Evolutionary conservation across 139 green algal species (phyloP).

Genomic region (Mesotaenium endlicherianum): DNA sequence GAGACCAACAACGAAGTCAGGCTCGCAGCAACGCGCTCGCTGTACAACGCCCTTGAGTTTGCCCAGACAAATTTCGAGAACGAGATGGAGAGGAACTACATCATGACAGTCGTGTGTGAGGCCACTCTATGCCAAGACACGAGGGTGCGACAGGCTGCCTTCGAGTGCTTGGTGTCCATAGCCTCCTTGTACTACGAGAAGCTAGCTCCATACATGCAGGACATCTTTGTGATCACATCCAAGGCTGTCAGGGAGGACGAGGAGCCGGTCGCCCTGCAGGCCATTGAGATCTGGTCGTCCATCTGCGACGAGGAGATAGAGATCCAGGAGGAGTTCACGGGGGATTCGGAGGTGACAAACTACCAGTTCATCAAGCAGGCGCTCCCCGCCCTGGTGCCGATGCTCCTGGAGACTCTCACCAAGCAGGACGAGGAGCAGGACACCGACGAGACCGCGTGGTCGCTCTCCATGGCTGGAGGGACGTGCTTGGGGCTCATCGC

Average conservation of each 20-base stretch:
- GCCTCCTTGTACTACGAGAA: conserved; percentile 87
- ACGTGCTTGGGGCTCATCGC: conserved; percentile 85
- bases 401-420: conserved; percentile 90
- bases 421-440: conserved; percentile 95
- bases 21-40: conserved; percentile 81
- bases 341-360: conserved; percentile 56
- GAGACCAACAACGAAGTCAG: conserved; percentile 77
- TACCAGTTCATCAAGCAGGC: conserved; percentile 86
- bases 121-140: conserved; percentile 68
- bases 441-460: conserved; percentile 86
- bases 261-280: conserved; percentile 88
- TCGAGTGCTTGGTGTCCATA: conserved; percentile 91
- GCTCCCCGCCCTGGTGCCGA: conserved; percentile 76
- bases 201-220: conserved; percentile 88
- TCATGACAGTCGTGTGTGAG: conserved; percentile 90
- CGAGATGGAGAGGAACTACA: conserved; percentile 87
- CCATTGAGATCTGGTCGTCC: conserved; percentile 95
- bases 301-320: conserved; percentile 78
- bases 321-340: conserved; percentile 63
- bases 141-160: conserved; percentile 74
- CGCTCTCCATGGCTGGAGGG: conserved; percentile 83
- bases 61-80: conserved; percentile 93
- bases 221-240: conserved; percentile 89
- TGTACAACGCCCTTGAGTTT: conserved; percentile 94
- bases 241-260: conserved; percentile 81